Evolutionary conservation across 768 basidiomycete species (phyloP), one percentile per base, ranked within the genome.

Genomic region (Filobasidium floriforme): DNA sequence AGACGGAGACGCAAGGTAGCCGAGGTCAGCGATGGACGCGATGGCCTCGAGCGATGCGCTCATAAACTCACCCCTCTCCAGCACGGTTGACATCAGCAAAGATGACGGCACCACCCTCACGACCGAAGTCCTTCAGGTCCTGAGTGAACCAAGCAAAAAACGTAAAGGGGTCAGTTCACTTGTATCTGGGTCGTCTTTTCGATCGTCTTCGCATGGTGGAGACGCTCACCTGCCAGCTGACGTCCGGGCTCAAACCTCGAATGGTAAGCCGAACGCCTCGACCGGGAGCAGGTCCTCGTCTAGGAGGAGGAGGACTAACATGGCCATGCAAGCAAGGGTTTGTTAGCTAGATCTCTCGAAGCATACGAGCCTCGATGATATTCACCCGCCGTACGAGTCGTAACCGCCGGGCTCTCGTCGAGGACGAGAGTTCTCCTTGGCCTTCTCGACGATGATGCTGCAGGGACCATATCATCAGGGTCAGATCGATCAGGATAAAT

Each of bases 101-200:
- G 22, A 89, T 90, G 66, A 97, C 91, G 75, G 86, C 89, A 51
- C 91, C 92, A 60, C 89, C 90, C 74, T 91, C 88, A 68, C 94
- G 90, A 72, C 92, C 94, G 68, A 93, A 97, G 76, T 98, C 94
- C 80, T 98, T 98, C 77, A 98, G 82, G 77, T 98, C 94, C 94
- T 98, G 75, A 41, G 62, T 62, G 62, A 54, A 62, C 26, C 29
- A 41, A 44, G 19, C 24, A 24, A 28, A 7, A 24, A 7, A 12
- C 4, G 26, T 52, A 11, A 37, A 46, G 29, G 26, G 15, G 37
- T n/a, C 28, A 28, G 29, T 7, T 61, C 24, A 55, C 43, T 41
- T 14, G 22, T 32, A n/a, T n/a, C n/a, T n/a, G n/a, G n/a, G 40
- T 60, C 19, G 10, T 46, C 41, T 22, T 9, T 37, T 4, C 3